Conservation (phyloP, 2,329 filamentous ascomycete genomes). For the Acrocalymma vagum region DNA sequence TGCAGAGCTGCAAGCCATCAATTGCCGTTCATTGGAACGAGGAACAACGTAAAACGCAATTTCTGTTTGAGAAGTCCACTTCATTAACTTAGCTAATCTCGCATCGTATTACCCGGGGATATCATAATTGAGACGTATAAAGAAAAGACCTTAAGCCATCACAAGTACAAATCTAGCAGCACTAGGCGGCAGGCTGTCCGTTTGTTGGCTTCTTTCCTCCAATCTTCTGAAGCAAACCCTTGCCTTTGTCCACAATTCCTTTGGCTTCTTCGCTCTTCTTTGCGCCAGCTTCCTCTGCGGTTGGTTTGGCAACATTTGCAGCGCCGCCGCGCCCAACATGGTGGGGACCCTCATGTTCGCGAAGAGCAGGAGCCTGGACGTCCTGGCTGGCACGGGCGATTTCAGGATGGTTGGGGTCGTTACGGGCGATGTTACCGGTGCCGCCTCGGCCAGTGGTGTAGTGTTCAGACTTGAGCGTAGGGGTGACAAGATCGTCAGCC, state of each 20-base stretch:
- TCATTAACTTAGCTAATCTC: too few relatives aligned
- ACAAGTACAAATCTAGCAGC: too few relatives aligned
- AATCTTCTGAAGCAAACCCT: slow-evolving; percentile 57
- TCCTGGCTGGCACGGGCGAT: slow-evolving; percentile 84
- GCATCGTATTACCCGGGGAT: too few relatives aligned
- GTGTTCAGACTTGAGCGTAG: slow-evolving; percentile 80
- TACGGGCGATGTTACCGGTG: slow-evolving; percentile 85
- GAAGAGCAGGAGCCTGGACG: slow-evolving; percentile 65
- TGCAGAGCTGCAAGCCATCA: too few relatives aligned
- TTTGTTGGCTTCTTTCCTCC: slow-evolving; percentile 47
- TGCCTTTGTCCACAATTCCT: slow-evolving; percentile 62
- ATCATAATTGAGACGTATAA: too few relatives aligned
- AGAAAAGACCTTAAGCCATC: too few relatives aligned
- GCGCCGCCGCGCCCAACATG: slow-evolving; percentile 79
- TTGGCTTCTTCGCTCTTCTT: slow-evolving; percentile 45
- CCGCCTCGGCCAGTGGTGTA: slow-evolving; percentile 92
- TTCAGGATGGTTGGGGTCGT: slow-evolving; percentile 70
- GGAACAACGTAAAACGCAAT: too few relatives aligned
- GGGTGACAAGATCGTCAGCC: slow-evolving; percentile 76
- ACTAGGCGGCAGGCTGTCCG: neutral
- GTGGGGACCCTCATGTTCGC: slow-evolving; percentile 66
- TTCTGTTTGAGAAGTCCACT: too few relatives aligned
- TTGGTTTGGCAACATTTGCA: slow-evolving; percentile 70
- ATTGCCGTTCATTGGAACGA: too few relatives aligned
- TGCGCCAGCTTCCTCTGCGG: slow-evolving; percentile 50